These are phyloP conservation scores for Blastobotrys buckinghamii DNA, from an alignment of 1,139 yeast species.

Conservation along the genomic window DNA sequence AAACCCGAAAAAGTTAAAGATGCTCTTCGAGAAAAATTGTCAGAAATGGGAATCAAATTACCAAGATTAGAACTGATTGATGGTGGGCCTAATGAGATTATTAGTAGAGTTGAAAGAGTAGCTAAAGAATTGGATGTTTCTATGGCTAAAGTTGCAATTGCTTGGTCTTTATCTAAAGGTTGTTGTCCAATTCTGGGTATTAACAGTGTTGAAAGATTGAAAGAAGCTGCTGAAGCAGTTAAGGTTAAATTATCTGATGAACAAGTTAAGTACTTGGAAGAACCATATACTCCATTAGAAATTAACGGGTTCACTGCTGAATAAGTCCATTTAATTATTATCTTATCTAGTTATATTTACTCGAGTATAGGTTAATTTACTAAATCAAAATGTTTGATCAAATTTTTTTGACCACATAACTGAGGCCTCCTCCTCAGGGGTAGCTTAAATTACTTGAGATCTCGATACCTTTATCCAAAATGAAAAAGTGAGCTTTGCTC, in stretches of 20 bases:
- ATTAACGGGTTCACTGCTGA: too few relatives aligned
- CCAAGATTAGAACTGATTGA: slow-evolving; percentile 32
- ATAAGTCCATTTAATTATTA: too few relatives aligned
- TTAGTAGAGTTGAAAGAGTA: slow-evolving; percentile 47
- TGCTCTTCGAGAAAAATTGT: background rate
- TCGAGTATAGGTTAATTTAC: too few relatives aligned
- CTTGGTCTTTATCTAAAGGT: slow-evolving; percentile 52
- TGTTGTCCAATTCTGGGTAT: slow-evolving; percentile 53
- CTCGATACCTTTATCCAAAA: too few relatives aligned
- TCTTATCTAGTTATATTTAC: too few relatives aligned
- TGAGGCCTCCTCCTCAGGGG: too few relatives aligned
- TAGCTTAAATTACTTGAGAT: too few relatives aligned
- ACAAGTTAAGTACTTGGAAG: slow-evolving; percentile 45
- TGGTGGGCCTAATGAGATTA: slow-evolving; percentile 39
- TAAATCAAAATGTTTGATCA: too few relatives aligned
- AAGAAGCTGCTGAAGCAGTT: slow-evolving; percentile 46
- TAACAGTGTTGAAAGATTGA: slow-evolving; percentile 44
- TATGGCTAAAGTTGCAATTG: slow-evolving; percentile 51
- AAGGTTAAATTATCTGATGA: slow-evolving; percentile 41
- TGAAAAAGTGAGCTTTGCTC: too few relatives aligned
- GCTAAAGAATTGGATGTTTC: slow-evolving; percentile 42
- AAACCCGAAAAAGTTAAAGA: background rate
- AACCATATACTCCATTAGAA: slow-evolving; percentile 34
- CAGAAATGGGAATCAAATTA: background rate
- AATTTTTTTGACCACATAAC: too few relatives aligned